phyloP scores from a whole-genome alignment of 1,284 basidiomycete species.

The Fereydounia khargensis region DNA sequence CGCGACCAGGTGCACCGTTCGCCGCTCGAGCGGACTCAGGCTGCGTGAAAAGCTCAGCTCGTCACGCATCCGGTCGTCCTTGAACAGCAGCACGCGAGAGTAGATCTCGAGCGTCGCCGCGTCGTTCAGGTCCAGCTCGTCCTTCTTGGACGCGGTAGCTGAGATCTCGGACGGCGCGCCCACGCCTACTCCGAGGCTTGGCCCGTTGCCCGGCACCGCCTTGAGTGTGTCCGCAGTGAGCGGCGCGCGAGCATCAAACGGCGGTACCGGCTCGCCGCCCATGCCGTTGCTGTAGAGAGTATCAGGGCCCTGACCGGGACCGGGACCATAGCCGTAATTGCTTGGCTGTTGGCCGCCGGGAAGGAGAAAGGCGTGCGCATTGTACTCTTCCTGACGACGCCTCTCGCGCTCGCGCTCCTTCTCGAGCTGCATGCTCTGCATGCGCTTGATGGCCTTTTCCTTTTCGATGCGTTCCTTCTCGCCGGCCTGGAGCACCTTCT shows the following conservation, averaged over 20 bases:
- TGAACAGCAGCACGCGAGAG: slow-evolving; percentile 92
- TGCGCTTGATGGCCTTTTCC: slow-evolving; percentile 95
- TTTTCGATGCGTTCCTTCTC: slow-evolving; percentile 99
- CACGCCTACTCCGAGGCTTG: slow-evolving; percentile 65
- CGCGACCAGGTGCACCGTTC: slow-evolving; percentile 91
- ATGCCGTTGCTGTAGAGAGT: neutral
- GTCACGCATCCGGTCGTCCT: slow-evolving; percentile 95
- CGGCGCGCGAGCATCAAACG: slow-evolving; percentile 8
- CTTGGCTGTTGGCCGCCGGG: too few species aligned
- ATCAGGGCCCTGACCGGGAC: neutral
- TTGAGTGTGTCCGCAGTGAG: slow-evolving; percentile 34
- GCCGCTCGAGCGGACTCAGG: slow-evolving; percentile 77
- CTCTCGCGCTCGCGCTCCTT: slow-evolving; percentile 48
- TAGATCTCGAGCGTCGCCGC: slow-evolving; percentile 93
- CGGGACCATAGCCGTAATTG: neutral
- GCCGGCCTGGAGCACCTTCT: slow-evolving; percentile 96
- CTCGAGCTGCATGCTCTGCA: slow-evolving; percentile 65
- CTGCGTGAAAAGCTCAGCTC: slow-evolving; percentile 91
- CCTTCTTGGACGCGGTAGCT: slow-evolving; percentile 13
- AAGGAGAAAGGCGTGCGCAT: slow-evolving; percentile 28
- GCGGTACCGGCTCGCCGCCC: slow-evolving; percentile 1
- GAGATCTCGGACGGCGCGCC: slow-evolving; percentile 52
- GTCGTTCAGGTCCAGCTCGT: slow-evolving; percentile 84
- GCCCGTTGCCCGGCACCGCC: slow-evolving; percentile 59
- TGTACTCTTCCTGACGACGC: slow-evolving; percentile 37